A percentile compares a stretch with the other conserved stretches of the same genome.
phyloP scores from a whole-genome alignment of 768 basidiomycete genomes.

The Trametes sanguinea region DNA sequence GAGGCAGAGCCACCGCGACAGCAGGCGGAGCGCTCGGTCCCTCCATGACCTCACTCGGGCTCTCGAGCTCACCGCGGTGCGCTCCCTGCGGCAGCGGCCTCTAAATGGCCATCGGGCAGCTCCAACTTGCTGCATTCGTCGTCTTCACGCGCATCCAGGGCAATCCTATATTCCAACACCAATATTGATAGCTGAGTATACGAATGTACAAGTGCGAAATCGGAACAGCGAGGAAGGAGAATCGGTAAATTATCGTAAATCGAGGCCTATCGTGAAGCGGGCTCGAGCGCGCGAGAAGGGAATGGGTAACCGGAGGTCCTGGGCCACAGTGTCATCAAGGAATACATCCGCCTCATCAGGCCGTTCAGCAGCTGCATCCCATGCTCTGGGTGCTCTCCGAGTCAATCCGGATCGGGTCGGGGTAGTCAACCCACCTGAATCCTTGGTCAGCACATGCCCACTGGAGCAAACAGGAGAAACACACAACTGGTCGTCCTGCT shows the following conservation, averaged over 20 bases:
- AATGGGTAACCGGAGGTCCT: slow-evolving; percentile 28
- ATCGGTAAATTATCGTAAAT: slow-evolving; percentile 24
- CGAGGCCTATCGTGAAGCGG: slow-evolving; percentile 10
- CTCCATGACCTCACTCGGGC: slow-evolving; percentile 10
- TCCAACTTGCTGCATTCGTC: background rate
- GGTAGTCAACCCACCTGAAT: slow-evolving; percentile 93
- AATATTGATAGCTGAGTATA: slow-evolving; percentile 26
- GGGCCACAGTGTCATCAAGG: slow-evolving; percentile 12
- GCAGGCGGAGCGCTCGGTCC: slow-evolving; percentile 13
- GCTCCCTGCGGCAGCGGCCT: too few species aligned
- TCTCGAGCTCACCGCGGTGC: too few species aligned
- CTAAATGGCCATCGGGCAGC: too few species aligned
- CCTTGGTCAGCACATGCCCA: slow-evolving; percentile 16
- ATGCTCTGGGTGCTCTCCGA: slow-evolving; percentile 89
- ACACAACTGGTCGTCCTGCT: slow-evolving; percentile 93
- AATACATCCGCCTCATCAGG: background rate
- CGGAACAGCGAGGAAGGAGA: slow-evolving; percentile 17
- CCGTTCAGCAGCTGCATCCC: slow-evolving; percentile 81
- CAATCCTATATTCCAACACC: slow-evolving; percentile 20
- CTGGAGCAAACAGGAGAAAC: slow-evolving; percentile 33
- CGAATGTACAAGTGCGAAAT: slow-evolving; percentile 25
- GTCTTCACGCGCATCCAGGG: background rate
- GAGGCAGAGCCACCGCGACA: slow-evolving; percentile 1
- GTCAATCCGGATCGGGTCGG: slow-evolving; percentile 97
- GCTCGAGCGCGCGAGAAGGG: slow-evolving; percentile 13